phyloP scores from a whole-genome alignment of 2,329 filamentous ascomycete species.

The Aspergillus ochraceus region DNA sequence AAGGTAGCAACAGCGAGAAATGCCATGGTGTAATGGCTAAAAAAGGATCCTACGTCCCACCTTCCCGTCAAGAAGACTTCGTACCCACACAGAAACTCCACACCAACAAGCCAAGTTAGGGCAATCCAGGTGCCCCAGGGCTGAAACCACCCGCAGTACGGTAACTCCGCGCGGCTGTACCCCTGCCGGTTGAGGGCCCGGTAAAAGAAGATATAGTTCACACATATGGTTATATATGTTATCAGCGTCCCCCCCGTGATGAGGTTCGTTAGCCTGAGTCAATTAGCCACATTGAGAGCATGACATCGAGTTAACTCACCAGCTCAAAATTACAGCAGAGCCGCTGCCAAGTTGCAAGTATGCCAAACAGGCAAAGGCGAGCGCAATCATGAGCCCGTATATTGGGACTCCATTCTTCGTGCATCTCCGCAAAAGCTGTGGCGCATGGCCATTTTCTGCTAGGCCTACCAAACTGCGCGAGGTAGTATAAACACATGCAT shows the following conservation, averaged over 20 bases:
- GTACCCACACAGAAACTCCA: no score
- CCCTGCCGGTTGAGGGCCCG: no score
- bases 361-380: constrained; percentile 64
- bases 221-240: constrained; percentile 6
- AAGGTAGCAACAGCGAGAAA: no score
- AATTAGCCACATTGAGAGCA: constrained; percentile 52
- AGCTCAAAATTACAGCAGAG: constrained; percentile 27
- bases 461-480: constrained; percentile 66
- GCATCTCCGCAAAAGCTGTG: constrained; percentile 43
- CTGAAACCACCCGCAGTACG: constrained; percentile 59
- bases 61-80: no score
- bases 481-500: constrained; percentile 65
- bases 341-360: constrained; percentile 66
- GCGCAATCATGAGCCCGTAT: constrained; percentile 63
- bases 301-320: constrained; percentile 34
- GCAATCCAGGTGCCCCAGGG: constrained; percentile 66
- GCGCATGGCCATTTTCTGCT: constrained; percentile 66
- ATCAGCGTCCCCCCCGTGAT: constrained; percentile 22
- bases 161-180: no score
- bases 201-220: no score
- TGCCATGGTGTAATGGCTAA: no score
- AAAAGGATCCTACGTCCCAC: no score
- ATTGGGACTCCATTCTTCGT: constrained; percentile 64
- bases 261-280: constrained; percentile 10
- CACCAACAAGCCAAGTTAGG: no score